Evolutionary conservation across 2,329 filamentous ascomycete genomes (phyloP).

Genomic region (Aspergillus unguis): DNA sequence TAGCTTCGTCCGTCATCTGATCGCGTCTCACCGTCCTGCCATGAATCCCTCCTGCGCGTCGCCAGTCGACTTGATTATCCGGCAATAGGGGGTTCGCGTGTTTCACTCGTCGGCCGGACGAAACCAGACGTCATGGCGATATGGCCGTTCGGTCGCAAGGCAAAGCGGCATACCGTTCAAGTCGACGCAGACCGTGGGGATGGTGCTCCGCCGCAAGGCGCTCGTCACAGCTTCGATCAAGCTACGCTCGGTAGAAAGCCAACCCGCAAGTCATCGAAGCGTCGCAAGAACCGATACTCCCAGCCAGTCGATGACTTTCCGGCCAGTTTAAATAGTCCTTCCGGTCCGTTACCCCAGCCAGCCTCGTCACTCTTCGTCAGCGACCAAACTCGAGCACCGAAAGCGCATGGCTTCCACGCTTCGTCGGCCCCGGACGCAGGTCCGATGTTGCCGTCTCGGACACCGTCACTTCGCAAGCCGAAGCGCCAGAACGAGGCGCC

Average conservation of each 20-base stretch:
- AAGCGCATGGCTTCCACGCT: slow-evolving; percentile 32
- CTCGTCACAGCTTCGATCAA: slow-evolving; percentile 24
- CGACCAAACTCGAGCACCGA: slow-evolving; percentile 20
- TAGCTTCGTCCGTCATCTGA: slow-evolving; percentile 7
- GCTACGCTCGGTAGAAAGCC: slow-evolving; percentile 29
- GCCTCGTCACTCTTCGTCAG: slow-evolving; percentile 20
- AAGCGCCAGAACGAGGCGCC: slow-evolving; percentile 57
- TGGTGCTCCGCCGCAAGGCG: slow-evolving; percentile 35
- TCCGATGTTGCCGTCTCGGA: slow-evolving; percentile 43
- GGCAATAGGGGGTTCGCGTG: slow-evolving; percentile 17
- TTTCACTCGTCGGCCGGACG: slow-evolving; percentile 21
- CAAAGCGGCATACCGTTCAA: slow-evolving; percentile 62
- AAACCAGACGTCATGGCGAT: slow-evolving; percentile 60
- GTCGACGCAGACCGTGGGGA: slow-evolving; percentile 51
- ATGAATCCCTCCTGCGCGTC: slow-evolving; percentile 27
- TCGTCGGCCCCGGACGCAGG: slow-evolving; percentile 35
- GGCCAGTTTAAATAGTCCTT: slow-evolving; percentile 12
- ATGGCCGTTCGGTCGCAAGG: slow-evolving; percentile 78
- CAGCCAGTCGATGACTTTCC: slow-evolving; percentile 25
- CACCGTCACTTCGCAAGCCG: slow-evolving; percentile 50
- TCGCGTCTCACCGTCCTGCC: slow-evolving; percentile 14
- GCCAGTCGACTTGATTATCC: slow-evolving; percentile 13
- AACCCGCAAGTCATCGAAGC: slow-evolving; percentile 35
- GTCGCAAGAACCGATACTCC: slow-evolving; percentile 30
- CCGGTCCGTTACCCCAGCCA: slow-evolving; percentile 13